These are phyloP conservation scores for Glaciozyma martinii DNA, from an alignment of 768 basidiomycete species.

Conservation along the genomic window DNA sequence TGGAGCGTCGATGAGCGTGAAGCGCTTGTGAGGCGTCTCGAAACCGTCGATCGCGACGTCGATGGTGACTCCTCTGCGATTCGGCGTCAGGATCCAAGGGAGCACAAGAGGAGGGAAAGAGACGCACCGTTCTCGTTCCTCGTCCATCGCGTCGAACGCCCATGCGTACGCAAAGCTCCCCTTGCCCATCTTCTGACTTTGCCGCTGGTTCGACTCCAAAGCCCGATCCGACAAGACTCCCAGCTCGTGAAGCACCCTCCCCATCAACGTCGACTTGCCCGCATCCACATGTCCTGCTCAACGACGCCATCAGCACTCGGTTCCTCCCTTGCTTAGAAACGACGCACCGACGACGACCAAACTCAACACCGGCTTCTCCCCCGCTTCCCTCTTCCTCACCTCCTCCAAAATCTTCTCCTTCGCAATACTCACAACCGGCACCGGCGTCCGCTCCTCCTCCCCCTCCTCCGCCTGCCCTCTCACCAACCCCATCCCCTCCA, in stretches of 20 bases:
- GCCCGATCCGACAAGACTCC: slow-evolving; percentile 81
- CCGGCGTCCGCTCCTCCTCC: slow-evolving; percentile 44
- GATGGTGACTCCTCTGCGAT: slow-evolving; percentile 85
- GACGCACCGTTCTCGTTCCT: slow-evolving; percentile 81
- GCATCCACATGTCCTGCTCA: slow-evolving; percentile 89
- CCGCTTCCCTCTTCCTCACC: slow-evolving; percentile 49
- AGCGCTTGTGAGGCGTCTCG: slow-evolving; percentile 64
- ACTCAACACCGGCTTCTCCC: slow-evolving; percentile 60
- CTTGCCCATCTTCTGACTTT: slow-evolving; percentile 81
- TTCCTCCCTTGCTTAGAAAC: background rate
- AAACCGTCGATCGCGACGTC: slow-evolving; percentile 65
- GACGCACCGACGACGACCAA: slow-evolving; percentile 79
- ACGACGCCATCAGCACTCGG: background rate
- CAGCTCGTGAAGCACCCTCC: slow-evolving; percentile 81
- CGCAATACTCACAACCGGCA: slow-evolving; percentile 58
- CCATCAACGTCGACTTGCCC: slow-evolving; percentile 97
- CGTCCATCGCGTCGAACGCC: slow-evolving; percentile 84
- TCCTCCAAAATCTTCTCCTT: slow-evolving; percentile 77
- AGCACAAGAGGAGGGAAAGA: background rate
- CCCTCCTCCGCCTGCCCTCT: background rate
- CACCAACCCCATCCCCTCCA: slow-evolving; percentile 17
- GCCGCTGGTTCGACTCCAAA: slow-evolving; percentile 72
- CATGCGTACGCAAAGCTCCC: slow-evolving; percentile 96
- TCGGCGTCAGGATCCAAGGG: background rate
- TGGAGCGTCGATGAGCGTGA: slow-evolving; percentile 94